Evolutionary conservation across 2,329 filamentous ascomycete species (phyloP).

Genomic region (Malbranchea cinnamomea): DNA sequence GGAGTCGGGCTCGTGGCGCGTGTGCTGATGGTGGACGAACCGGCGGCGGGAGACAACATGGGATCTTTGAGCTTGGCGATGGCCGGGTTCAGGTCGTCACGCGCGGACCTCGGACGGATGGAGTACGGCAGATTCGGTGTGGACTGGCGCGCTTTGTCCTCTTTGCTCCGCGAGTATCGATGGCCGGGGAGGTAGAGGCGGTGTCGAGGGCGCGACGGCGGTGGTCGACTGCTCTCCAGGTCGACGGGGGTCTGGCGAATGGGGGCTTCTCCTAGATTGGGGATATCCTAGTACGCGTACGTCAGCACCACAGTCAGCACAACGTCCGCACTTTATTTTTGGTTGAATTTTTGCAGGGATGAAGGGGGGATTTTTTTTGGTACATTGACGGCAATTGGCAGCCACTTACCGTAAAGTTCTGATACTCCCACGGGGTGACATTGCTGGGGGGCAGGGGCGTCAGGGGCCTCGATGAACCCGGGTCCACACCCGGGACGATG

Average conservation of each 20-base stretch:
- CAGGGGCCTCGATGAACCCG: constrained; percentile 58
- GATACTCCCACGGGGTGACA: constrained; percentile 94
- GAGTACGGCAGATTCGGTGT: neutral
- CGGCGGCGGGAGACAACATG: constrained; percentile 9
- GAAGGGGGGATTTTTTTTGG: neutral
- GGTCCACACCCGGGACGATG: no score
- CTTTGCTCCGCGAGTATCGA: constrained; percentile 43
- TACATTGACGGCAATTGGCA: neutral
- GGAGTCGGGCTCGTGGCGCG: constrained; percentile 73
- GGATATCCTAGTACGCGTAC: constrained; percentile 46
- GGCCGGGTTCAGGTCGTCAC: constrained; percentile 18
- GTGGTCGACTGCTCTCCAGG: constrained; percentile 48
- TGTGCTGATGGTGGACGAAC: constrained; percentile 28
- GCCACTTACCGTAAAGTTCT: constrained; percentile 58
- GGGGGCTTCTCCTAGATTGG: constrained; percentile 61
- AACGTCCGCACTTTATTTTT: constrained; percentile 2
- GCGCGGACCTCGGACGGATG: constrained; percentile 12
- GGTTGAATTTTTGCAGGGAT: neutral
- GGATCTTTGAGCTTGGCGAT: constrained; percentile 32
- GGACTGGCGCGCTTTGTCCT: constrained; percentile 30
- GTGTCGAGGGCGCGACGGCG: constrained; percentile 25
- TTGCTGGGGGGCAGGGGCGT: constrained; percentile 83
- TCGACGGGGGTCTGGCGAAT: constrained; percentile 55
- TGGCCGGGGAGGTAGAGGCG: constrained; percentile 27
- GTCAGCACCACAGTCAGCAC: constrained; percentile 1